These are phyloP conservation scores for Urochloa ruziziensis DNA, from an alignment of 176 grass and related monocot genomes.

Conservation along the genomic window DNA sequence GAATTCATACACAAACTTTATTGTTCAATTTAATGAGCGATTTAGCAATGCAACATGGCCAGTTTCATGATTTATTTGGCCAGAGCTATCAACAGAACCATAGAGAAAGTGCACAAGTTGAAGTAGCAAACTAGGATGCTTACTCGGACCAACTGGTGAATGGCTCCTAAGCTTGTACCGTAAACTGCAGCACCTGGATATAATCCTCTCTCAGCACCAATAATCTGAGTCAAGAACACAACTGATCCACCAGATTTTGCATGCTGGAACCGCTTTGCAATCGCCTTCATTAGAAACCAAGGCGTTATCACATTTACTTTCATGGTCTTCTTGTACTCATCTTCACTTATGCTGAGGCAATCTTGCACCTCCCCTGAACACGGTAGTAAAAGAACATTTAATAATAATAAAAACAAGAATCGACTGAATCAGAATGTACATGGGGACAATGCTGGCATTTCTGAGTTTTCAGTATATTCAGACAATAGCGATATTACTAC, in stretches of 20 bases:
- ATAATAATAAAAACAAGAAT: neutral
- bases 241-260: conserved; percentile 53
- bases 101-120: too few species aligned
- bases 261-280: conserved; percentile 55
- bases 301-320: conserved; percentile 71
- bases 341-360: conserved; percentile 59
- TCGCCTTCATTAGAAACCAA: conserved; percentile 75
- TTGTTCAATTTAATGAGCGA: neutral
- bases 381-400: neutral
- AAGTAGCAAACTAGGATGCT: conserved; percentile 13
- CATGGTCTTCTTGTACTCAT: conserved; percentile 64
- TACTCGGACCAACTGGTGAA: conserved; percentile 89
- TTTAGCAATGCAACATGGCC: neutral
- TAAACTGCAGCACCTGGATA: conserved; percentile 76
- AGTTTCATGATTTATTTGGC: neutral
- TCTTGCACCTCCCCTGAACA: conserved; percentile 68
- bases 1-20: too few species aligned
- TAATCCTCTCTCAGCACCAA: conserved; percentile 87
- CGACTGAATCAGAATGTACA: neutral
- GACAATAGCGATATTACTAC: neutral
- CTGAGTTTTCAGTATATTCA: neutral
- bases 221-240: conserved; percentile 83
- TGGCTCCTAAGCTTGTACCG: conserved; percentile 70
- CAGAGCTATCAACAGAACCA: neutral
- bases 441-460: neutral